Evolutionary conservation across 495 filamentous ascomycete genomes (phyloP).

Genomic region (Umbilicaria muhlenbergii): DNA sequence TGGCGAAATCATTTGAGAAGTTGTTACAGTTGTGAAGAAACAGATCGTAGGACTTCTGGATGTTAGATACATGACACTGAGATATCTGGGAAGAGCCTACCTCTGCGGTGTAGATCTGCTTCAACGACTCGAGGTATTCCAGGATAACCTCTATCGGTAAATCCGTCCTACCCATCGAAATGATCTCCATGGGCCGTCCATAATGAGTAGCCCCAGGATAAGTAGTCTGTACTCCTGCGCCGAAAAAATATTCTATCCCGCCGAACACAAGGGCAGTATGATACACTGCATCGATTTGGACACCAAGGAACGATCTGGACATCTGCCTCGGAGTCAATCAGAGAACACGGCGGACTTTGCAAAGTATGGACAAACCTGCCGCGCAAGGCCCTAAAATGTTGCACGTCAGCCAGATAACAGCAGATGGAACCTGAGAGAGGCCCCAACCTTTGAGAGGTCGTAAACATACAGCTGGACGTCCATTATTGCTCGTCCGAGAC

Average conservation of each 20-base stretch:
- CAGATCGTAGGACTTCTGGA: constrained; percentile 61
- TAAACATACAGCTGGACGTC: constrained; percentile 87
- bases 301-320: constrained; percentile 27
- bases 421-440: neutral
- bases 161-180: constrained; percentile 59
- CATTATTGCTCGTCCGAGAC: constrained; percentile 33
- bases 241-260: constrained; percentile 62
- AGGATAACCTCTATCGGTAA: constrained; percentile 70
- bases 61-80: constrained; percentile 2
- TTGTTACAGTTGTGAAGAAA: constrained; percentile 96
- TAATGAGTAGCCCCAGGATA: constrained; percentile 69
- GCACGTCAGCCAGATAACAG: constrained; percentile 6
- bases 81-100: constrained; percentile 21
- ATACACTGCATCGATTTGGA: constrained; percentile 77
- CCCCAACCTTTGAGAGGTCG: constrained; percentile 63
- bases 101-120: constrained; percentile 68
- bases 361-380: constrained; percentile 19
- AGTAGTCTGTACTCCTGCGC: constrained; percentile 65
- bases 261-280: constrained; percentile 78
- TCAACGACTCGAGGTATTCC: constrained; percentile 78
- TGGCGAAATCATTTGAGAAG: constrained; percentile 86
- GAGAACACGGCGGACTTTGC: constrained; percentile 2
- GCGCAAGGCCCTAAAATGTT: constrained; percentile 20
- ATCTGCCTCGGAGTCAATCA: constrained; percentile 6
- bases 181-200: constrained; percentile 63